Evolutionary conservation across 1,284 basidiomycete genomes (phyloP).

Genomic region (Veloporphyrellus conicus): DNA sequence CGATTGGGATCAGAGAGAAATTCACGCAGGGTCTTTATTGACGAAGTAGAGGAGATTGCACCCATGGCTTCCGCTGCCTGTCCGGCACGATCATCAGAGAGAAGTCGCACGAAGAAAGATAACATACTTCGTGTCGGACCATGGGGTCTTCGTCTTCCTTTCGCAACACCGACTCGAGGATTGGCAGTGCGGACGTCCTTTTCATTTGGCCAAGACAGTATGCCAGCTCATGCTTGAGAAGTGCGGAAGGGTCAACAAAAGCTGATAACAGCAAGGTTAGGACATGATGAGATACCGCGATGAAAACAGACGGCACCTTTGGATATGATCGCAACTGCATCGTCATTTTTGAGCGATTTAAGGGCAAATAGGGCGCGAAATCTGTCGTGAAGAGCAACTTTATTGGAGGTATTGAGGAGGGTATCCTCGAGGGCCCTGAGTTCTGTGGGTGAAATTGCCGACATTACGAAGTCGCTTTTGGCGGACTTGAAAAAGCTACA

Average conservation of each 20-base stretch:
- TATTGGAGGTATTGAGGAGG: constrained; percentile 73
- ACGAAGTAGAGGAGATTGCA: constrained; percentile 73
- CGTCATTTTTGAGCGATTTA: constrained; percentile 78
- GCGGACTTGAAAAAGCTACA: constrained; percentile 34
- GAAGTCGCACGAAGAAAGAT: neutral
- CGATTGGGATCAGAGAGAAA: constrained; percentile 74
- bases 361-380: constrained; percentile 94
- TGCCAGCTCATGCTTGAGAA: constrained; percentile 96
- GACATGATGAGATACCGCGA: neutral
- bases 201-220: constrained; percentile 96
- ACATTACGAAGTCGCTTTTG: constrained; percentile 24
- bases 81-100: constrained; percentile 11
- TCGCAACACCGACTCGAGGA: constrained; percentile 74
- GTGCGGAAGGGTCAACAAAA: constrained; percentile 81
- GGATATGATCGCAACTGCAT: constrained; percentile 81
- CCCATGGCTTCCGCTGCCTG: constrained; percentile 98
- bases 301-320: constrained; percentile 52
- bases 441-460: constrained; percentile 36
- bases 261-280: constrained; percentile 44
- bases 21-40: constrained; percentile 69
- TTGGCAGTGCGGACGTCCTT: constrained; percentile 68
- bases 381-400: constrained; percentile 79
- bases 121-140: constrained; percentile 90
- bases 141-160: constrained; percentile 82
- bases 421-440: constrained; percentile 59